Evolutionary conservation across 768 basidiomycete species (phyloP).

Genomic region (Leccinum truebloodii): DNA sequence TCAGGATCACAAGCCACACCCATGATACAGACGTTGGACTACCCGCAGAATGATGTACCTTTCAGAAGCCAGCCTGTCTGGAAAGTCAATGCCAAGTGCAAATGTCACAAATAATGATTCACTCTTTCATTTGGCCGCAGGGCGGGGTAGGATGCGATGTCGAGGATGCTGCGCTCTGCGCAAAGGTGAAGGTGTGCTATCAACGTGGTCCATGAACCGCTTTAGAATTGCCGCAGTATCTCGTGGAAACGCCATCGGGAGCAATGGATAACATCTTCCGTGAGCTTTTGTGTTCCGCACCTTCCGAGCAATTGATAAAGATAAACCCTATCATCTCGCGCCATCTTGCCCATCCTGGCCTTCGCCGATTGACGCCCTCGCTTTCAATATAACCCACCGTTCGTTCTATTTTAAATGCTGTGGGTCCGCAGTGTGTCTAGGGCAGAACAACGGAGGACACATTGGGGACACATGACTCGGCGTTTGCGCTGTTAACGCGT

Average conservation of each 20-base stretch:
- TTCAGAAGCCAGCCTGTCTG: conserved; percentile 52
- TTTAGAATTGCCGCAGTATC: conserved; percentile 43
- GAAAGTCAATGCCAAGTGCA: conserved; percentile 60
- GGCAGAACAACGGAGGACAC: conserved; percentile 55
- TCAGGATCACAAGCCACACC: conserved; percentile 1
- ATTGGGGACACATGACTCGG: conserved; percentile 53
- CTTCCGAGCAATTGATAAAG: conserved; percentile 53
- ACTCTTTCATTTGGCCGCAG: conserved; percentile 73
- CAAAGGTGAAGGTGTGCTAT: conserved; percentile 68
- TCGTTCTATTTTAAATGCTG: conserved; percentile 54
- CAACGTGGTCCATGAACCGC: conserved; percentile 50
- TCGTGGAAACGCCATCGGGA: conserved; percentile 42
- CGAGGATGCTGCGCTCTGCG: conserved; percentile 54
- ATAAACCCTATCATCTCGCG: conserved; percentile 53
- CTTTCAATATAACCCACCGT: conserved; percentile 58
- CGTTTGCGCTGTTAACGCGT: background rate
- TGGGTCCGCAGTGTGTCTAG: conserved; percentile 48
- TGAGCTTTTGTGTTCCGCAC: conserved; percentile 55
- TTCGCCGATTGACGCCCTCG: conserved; percentile 65
- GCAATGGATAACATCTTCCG: conserved; percentile 36
- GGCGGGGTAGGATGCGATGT: conserved; percentile 50
- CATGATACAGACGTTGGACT: conserved; percentile 58
- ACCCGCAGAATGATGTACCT: conserved; percentile 59
- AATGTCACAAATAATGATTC: conserved; percentile 60
- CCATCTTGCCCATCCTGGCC: conserved; percentile 55